Conservation (phyloP, 2,329 filamentous ascomycete species). For the Colletotrichum endophyticum region DNA sequence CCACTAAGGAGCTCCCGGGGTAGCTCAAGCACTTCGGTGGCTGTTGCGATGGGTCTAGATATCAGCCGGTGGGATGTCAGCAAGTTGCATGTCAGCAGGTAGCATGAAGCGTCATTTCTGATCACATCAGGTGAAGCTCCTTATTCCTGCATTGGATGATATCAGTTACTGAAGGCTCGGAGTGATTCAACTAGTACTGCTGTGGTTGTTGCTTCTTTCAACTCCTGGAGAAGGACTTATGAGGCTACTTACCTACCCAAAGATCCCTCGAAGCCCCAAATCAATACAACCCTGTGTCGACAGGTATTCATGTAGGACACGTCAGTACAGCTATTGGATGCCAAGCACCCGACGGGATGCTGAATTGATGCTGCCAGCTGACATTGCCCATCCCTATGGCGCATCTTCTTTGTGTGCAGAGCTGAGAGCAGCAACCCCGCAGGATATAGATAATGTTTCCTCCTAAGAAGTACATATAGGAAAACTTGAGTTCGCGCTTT, state of each 20-base stretch:
- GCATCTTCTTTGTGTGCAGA: neutral
- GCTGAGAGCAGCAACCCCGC: neutral
- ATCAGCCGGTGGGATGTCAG: neutral
- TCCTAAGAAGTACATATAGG: neutral
- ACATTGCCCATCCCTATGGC: neutral
- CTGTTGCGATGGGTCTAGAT: neutral
- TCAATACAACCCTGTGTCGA: neutral
- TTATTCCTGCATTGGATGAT: neutral
- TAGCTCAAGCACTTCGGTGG: neutral
- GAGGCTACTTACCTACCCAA: fast-evolving
- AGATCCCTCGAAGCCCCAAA: fast-evolving
- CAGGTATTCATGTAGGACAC: fast-evolving
- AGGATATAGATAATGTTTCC: fast-evolving
- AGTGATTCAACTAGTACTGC: too few species aligned
- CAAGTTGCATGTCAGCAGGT: neutral
- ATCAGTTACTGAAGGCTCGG: neutral
- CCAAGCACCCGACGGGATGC: neutral
- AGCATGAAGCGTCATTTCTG: neutral
- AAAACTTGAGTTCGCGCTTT: neutral
- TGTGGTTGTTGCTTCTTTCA: fast-evolving
- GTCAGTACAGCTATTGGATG: fast-evolving
- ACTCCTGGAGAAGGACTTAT: fast-evolving
- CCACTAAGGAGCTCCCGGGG: neutral
- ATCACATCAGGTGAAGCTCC: neutral
- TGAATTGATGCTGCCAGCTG: neutral